These are phyloP conservation scores for Dillenia suffruticosa DNA, from an alignment of 164 flowering plant species.

Conservation along the genomic window DNA sequence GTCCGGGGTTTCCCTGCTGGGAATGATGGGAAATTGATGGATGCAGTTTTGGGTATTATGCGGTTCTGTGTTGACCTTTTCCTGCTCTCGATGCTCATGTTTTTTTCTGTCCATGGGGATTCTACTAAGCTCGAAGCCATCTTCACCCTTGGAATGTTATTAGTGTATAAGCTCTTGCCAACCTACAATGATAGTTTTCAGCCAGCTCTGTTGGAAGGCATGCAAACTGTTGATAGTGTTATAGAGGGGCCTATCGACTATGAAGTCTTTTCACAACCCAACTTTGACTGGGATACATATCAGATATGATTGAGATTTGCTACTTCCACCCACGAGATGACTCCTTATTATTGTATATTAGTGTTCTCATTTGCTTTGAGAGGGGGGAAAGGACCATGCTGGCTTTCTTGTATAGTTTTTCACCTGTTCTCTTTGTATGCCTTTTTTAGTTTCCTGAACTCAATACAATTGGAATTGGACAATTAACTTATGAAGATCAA, in stretches of 20 bases:
- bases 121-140: conserved; percentile 92
- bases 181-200: conserved; percentile 58
- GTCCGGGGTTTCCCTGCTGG: conserved; percentile 97
- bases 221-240: conserved; percentile 68
- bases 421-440: too few relatives aligned
- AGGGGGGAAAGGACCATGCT: too few relatives aligned
- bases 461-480: too few relatives aligned
- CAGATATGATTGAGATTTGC: conserved; percentile 2
- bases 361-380: too few relatives aligned
- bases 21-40: conserved; percentile 96
- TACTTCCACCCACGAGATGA: too few relatives aligned
- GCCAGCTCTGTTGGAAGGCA: conserved; percentile 67
- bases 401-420: too few relatives aligned
- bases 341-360: too few relatives aligned
- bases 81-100: conserved; percentile 88
- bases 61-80: conserved; percentile 85
- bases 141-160: conserved; percentile 69
- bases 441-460: too few relatives aligned
- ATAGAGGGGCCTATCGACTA: conserved; percentile 84
- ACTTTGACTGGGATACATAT: conserved; percentile 87
- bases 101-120: conserved; percentile 89
- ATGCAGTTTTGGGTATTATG: conserved; percentile 84
- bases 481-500: too few relatives aligned
- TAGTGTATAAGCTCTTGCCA: conserved; percentile 83
- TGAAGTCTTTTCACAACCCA: conserved; percentile 83